Percentiles rank a stretch among this genome's conserved stretches.
phyloP scores from a whole-genome alignment of 805 yeast genomes.

The Lipomyces sp. region DNA sequence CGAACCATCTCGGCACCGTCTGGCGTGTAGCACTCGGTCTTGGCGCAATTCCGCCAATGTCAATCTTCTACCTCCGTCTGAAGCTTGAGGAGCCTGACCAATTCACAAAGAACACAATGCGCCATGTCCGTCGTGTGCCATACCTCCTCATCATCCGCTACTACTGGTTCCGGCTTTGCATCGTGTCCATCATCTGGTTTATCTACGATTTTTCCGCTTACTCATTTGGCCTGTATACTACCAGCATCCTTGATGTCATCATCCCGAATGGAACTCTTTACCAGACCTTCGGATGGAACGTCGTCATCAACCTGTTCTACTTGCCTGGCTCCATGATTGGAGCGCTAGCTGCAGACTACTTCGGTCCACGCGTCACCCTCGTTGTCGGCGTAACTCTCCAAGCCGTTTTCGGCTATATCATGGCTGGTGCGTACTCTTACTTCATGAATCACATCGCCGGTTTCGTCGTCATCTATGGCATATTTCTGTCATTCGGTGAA shows the following conservation, averaged over 20 bases:
- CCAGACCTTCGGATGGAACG: slow-evolving; percentile 89
- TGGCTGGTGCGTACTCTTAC: slow-evolving; percentile 71
- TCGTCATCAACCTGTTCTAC: slow-evolving; percentile 83
- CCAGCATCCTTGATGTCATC: slow-evolving; percentile 64
- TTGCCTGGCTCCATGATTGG: slow-evolving; percentile 90
- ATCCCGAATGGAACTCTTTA: slow-evolving; percentile 65
- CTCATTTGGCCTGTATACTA: slow-evolving; percentile 84
- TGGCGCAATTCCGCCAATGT: slow-evolving; percentile 86
- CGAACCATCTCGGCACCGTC: slow-evolving; percentile 71
- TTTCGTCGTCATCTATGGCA: slow-evolving; percentile 85
- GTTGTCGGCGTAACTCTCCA: slow-evolving; percentile 71
- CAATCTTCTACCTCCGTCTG: slow-evolving; percentile 76
- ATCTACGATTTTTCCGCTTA: slow-evolving; percentile 86
- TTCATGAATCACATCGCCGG: slow-evolving; percentile 70
- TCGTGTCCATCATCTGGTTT: slow-evolving; percentile 85
- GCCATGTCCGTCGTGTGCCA: slow-evolving; percentile 62
- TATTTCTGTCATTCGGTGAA: slow-evolving; percentile 85
- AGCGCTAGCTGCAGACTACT: slow-evolving; percentile 79
- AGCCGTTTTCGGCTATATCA: slow-evolving; percentile 77
- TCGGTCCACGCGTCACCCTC: slow-evolving; percentile 88
- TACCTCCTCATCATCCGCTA: slow-evolving; percentile 70
- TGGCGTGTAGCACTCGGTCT: slow-evolving; percentile 92
- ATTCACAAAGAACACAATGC: slow-evolving; percentile 72
- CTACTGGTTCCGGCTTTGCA: slow-evolving; percentile 77
- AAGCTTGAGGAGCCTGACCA: slow-evolving; percentile 74